These are phyloP conservation scores for Arthrinium phaeospermum DNA, from an alignment of 2,329 filamentous ascomycete genomes.

Conservation along the genomic window DNA sequence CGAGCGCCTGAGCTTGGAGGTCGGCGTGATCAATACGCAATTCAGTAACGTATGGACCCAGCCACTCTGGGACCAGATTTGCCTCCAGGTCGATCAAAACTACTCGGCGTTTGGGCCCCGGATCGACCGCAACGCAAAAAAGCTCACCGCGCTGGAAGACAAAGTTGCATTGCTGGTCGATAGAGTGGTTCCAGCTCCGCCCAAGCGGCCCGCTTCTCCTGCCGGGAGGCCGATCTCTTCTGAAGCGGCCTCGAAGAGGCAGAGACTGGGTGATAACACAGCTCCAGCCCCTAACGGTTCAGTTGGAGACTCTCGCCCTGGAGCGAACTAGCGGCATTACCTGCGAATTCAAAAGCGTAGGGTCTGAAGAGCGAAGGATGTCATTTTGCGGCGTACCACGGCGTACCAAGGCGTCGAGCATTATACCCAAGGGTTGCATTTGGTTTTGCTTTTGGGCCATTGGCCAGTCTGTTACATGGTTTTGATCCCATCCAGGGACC, in stretches of 20 bases:
- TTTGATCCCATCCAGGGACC: not conserved
- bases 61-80: constrained; percentile 13
- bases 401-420: not conserved
- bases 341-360: not conserved
- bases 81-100: constrained; percentile 9
- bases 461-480: not conserved
- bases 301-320: not conserved
- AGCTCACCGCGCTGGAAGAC: not conserved
- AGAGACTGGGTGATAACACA: not conserved
- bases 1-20: not conserved
- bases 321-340: not conserved
- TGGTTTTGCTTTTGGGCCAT: not conserved
- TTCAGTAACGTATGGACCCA: constrained; percentile 19
- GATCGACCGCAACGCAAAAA: not conserved
- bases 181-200: not conserved
- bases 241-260: not conserved
- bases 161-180: not conserved
- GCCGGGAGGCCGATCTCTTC: not conserved
- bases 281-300: not conserved
- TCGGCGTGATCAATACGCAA: not conserved
- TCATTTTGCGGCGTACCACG: not conserved
- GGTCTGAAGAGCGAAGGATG: not conserved
- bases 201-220: not conserved
- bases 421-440: constrained; percentile 10
- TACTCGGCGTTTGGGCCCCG: not conserved